Percentiles rank a stretch among this genome's conserved stretches.
Conservation (phyloP, 495 filamentous ascomycete species). For the Neurospora sp. region DNA sequence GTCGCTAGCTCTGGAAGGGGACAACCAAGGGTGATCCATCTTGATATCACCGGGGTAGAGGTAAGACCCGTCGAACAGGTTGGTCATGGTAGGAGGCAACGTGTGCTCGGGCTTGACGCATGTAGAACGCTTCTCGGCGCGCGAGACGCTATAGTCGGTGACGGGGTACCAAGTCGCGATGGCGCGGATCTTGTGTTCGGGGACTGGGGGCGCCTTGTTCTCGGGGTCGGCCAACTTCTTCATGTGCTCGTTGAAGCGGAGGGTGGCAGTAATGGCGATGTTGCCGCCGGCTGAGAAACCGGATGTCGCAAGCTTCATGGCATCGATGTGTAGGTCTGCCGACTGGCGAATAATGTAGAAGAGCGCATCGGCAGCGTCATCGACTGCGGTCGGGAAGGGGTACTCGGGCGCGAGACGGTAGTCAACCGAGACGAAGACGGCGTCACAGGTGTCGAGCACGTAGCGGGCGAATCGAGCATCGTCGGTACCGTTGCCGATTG, state of each 20-base stretch:
- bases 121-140: constrained; percentile 58
- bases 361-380: constrained; percentile 64
- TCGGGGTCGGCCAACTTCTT: neutral
- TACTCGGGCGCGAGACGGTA: constrained; percentile 72
- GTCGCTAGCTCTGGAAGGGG: constrained; percentile 30
- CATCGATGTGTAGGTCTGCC: constrained; percentile 35
- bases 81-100: constrained; percentile 62
- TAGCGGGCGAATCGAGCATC: constrained; percentile 59
- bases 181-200: constrained; percentile 25
- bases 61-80: constrained; percentile 82
- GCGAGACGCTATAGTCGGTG: constrained; percentile 69
- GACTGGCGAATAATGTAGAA: constrained; percentile 55
- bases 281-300: constrained; percentile 90
- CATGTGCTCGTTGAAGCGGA: constrained; percentile 45
- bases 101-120: constrained; percentile 58
- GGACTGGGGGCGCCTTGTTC: constrained; percentile 4
- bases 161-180: constrained; percentile 73
- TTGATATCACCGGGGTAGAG: constrained; percentile 41
- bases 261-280: constrained; percentile 67
- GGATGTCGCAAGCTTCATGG: constrained; percentile 50
- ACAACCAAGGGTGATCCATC: constrained; percentile 27
- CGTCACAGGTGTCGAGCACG: constrained; percentile 40
- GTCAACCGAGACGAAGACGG: constrained; percentile 57
- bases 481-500: constrained; percentile 58
- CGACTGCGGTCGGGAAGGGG: constrained; percentile 66